Conservation (phyloP, 2,329 filamentous ascomycete species). For the Talaromyces sp. region DNA sequence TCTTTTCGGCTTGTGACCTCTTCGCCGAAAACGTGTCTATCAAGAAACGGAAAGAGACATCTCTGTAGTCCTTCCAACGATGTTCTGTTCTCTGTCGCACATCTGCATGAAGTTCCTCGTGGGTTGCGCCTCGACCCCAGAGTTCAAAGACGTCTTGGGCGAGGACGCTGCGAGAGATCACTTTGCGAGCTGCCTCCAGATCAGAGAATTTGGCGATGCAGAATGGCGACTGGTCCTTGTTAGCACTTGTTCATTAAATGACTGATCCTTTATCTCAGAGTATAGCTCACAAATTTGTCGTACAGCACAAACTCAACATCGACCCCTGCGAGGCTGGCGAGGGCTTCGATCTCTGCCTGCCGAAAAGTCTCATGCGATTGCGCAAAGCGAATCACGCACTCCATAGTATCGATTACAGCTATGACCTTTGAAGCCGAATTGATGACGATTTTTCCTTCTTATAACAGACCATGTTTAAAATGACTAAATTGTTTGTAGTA, state of each 20-base stretch:
- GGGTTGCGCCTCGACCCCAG: conserved; percentile 71
- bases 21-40: conserved; percentile 80
- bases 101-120: conserved; percentile 65
- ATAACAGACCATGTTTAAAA: neutral
- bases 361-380: conserved; percentile 92
- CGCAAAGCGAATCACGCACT: conserved; percentile 85
- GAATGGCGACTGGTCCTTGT: conserved; percentile 68
- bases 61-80: conserved; percentile 65
- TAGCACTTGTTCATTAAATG: neutral
- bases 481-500: neutral
- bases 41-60: conserved; percentile 74
- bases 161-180: conserved; percentile 76
- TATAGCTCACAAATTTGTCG: conserved; percentile 61
- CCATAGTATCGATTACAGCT: conserved; percentile 42
- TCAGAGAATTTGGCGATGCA: conserved; percentile 71
- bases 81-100: conserved; percentile 58
- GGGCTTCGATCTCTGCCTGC: conserved; percentile 73
- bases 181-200: conserved; percentile 58
- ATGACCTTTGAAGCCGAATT: too few relatives aligned
- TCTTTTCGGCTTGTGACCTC: conserved; percentile 60
- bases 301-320: conserved; percentile 73
- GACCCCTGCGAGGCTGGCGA: conserved; percentile 67
- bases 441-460: neutral
- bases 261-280: neutral
- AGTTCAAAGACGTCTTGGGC: conserved; percentile 81